Evolutionary conservation across 176 grass and related monocot species (phyloP), one percentile per base, ranked within the genome.

Genomic region (bread wheat (Triticum aestivum)): DNA sequence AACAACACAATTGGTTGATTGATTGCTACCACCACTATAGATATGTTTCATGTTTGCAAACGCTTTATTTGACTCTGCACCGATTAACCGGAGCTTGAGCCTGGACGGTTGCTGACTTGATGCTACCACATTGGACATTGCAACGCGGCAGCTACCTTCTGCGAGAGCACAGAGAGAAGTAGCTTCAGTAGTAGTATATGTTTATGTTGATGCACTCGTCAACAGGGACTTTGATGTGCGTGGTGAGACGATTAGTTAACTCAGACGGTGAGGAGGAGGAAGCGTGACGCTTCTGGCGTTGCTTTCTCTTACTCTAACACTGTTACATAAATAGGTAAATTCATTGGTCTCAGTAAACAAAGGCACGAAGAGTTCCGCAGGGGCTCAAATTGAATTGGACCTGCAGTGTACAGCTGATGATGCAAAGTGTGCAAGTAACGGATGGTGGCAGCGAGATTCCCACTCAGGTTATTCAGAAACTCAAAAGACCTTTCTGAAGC

Each of bases 261-360:
- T 65, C n/a, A 27, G 77, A 68, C 24, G 69, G 49, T 49, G 17
- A 47, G 76, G 61, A 81, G 69, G 89, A 79, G 29, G 81, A 69
- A 80, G 67, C 85, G 89, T 91, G 61, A 88, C 85, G 89, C 85
- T 81, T 61, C 89, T 39, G 89, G 85, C 89, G 85, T 81, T 74
- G 85, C 77, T 70, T 69, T 61, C 49, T 81, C 49, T 85, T 81
- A 79, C 67, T 68, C 10, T 47, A 18, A 83, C 73, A 47, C 47
- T 77, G 49, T 77, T 77, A 61, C 20, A 52, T 24, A 49, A 29
- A 51, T 32, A 59, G 30, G 66, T 30, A 20, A 35, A 34, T 23
- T 77, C 78, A 38, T 87, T n/a, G 89, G 75, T 75, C 34, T 15
- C 3, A 3, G 75, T 84, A 83, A 90, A 90, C 68, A 84, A 84